These are phyloP conservation scores for Serendipita indica DNA, from an alignment of 768 basidiomycete genomes.

Conservation along the genomic window DNA sequence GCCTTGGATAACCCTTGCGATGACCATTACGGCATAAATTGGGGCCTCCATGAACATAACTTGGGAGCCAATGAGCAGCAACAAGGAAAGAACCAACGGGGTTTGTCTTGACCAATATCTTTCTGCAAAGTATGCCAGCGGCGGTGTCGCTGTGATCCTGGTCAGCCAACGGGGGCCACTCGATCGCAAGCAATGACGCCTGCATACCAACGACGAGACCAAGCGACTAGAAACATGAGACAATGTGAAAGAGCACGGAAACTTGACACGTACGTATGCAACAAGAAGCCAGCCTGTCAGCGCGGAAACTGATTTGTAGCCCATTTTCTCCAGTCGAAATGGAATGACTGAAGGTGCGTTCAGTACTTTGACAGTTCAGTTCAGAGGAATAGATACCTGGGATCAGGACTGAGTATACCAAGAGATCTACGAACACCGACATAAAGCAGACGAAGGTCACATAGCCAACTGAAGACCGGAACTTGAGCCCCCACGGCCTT, in stretches of 20 bases:
- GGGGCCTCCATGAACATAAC: slow-evolving; percentile 50
- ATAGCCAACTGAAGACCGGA: slow-evolving; percentile 46
- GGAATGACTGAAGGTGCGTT: background rate
- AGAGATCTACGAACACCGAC: slow-evolving; percentile 25
- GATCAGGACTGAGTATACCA: slow-evolving; percentile 48
- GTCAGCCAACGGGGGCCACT: background rate
- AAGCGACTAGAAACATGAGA: slow-evolving; percentile 29
- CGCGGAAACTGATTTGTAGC: slow-evolving; percentile 32
- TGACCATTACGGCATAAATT: slow-evolving; percentile 38
- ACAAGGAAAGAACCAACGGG: slow-evolving; percentile 37
- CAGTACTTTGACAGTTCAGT: background rate
- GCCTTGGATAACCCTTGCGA: slow-evolving; percentile 47
- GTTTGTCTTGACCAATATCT: slow-evolving; percentile 30
- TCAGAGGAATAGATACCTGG: slow-evolving; percentile 37
- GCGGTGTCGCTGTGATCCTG: slow-evolving; percentile 39
- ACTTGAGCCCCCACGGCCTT: slow-evolving; percentile 33
- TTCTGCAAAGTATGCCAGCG: slow-evolving; percentile 43
- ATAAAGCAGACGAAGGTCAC: slow-evolving; percentile 29
- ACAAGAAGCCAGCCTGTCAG: slow-evolving; percentile 47
- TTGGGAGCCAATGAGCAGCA: slow-evolving; percentile 38
- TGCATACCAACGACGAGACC: slow-evolving; percentile 39
- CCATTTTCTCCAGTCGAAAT: slow-evolving; percentile 40
- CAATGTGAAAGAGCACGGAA: background rate
- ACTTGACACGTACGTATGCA: slow-evolving; percentile 32
- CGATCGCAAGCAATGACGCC: slow-evolving; percentile 1